Conservation (phyloP, 2,329 filamentous ascomycete genomes). For the Pyricularia sp. region DNA sequence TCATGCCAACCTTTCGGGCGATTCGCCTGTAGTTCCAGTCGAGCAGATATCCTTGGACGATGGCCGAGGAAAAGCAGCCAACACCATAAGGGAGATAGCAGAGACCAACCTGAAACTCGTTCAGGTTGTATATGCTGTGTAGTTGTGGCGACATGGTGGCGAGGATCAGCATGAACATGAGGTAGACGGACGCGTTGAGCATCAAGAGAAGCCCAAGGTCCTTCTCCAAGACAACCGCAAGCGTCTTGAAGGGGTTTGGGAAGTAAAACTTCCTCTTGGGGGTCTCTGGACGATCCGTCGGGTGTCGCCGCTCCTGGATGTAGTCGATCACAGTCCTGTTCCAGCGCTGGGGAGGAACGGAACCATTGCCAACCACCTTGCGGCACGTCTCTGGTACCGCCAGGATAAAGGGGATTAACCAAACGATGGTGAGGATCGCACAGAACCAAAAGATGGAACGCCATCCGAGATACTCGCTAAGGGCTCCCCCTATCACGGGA, state of each 20-base stretch:
- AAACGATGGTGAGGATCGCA: slow-evolving; percentile 40
- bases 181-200: slow-evolving; percentile 44
- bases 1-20: slow-evolving; percentile 50
- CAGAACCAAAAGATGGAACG: slow-evolving; percentile 63
- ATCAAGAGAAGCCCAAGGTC: slow-evolving; percentile 44
- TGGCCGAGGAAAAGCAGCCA: slow-evolving; percentile 36
- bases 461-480: slow-evolving; percentile 58
- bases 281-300: slow-evolving; percentile 19
- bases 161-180: slow-evolving; percentile 44
- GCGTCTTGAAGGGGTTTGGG: slow-evolving; percentile 47
- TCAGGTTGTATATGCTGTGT: slow-evolving; percentile 39
- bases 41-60: slow-evolving; percentile 47
- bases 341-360: slow-evolving; percentile 45
- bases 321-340: slow-evolving; percentile 49
- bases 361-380: slow-evolving; percentile 54
- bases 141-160: slow-evolving; percentile 44
- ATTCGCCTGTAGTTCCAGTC: slow-evolving; percentile 65
- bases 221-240: slow-evolving; percentile 45
- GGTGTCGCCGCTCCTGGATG: slow-evolving; percentile 25
- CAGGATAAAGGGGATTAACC: slow-evolving; percentile 44
- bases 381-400: slow-evolving; percentile 51
- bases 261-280: slow-evolving; percentile 34
- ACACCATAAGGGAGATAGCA: slow-evolving; percentile 46
- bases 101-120: slow-evolving; percentile 40
- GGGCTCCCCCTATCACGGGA: slow-evolving; percentile 54